Evolutionary conservation across 805 yeast species (phyloP), one percentile per base, ranked within the genome.

Genomic region (Ogataea corticis): DNA sequence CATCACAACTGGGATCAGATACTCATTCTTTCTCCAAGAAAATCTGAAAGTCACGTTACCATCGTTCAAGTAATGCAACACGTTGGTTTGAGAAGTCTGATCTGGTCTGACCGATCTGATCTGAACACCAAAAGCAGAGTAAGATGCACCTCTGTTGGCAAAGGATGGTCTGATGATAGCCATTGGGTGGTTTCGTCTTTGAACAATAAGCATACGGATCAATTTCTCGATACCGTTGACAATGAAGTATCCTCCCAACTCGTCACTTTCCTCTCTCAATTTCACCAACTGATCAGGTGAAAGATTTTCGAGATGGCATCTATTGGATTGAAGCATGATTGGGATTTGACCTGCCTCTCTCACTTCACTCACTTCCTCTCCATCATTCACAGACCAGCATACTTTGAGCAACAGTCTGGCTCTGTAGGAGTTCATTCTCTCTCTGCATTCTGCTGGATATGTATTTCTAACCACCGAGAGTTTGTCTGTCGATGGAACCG

Each of bases 101-200:
- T 94, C 99, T 3, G 96, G 96, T 64, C 99, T 82, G 2, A 90
- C 97, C 50, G 85, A 81, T 71, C 99, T 82, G 50, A 94, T 85
- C 72, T 91, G 97, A 50, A 94, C 82, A 83, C 99, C 99, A 57
- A 69, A 94, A 49, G 83, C 82, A 33, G 96, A 74, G 70, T 94
- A 94, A 7, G 88, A 70, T 6, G 92, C 85, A 61, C 99, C 99
- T 77, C 99, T 85, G 71, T 90, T 90, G 41, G 84, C 85, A 62
- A 92, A 94, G 10, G 96, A 87, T 28, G 96, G 95, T 72, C 99
- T 88, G 48, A 90, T 85, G 59, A 94, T 82, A 11, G 98, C 98
- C 97, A 94, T 89, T 18, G 98, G 96, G 64, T 91, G 97, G 66
- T 94, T 94, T 69, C 99, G 80, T 67, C 98, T 84, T 71, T 92